These are phyloP conservation scores for Neofusicoccum parvum DNA, from an alignment of 2,329 filamentous ascomycete species.

Conservation along the genomic window DNA sequence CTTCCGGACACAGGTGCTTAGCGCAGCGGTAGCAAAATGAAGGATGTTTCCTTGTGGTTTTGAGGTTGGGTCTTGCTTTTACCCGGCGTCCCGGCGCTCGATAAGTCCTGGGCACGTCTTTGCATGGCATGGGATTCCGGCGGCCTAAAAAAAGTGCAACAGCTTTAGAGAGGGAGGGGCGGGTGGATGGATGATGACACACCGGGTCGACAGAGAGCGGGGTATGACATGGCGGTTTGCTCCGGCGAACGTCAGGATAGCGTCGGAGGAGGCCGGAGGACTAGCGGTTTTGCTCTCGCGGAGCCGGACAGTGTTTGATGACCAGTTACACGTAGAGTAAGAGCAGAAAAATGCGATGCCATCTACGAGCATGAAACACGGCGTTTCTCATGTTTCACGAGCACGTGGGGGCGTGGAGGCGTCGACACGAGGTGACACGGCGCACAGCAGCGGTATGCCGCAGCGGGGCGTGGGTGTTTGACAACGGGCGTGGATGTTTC, in stretches of 20 bases:
- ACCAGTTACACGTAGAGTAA: conserved; percentile 20
- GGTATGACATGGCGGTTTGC: background rate
- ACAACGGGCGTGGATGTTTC: background rate
- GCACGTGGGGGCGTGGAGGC: background rate
- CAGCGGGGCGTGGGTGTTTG: background rate
- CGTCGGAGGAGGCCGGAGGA: background rate
- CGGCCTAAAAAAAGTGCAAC: conserved; percentile 1
- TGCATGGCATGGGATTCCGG: conserved; percentile 13
- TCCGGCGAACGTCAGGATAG: background rate
- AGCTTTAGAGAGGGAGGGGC: background rate
- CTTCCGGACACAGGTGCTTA: conserved; percentile 96
- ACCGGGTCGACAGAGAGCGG: background rate
- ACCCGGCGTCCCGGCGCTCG: conserved; percentile 18
- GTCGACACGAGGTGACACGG: background rate
- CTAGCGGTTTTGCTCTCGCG: conserved; percentile 6
- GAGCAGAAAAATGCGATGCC: conserved; percentile 7
- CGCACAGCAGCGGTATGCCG: background rate
- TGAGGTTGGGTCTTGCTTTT: conserved; percentile 15
- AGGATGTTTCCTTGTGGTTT: background rate
- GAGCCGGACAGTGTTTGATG: conserved; percentile 11
- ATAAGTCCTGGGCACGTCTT: conserved; percentile 10
- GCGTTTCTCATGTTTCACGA: background rate
- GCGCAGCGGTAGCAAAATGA: conserved; percentile 54
- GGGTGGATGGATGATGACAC: background rate
- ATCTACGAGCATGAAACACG: conserved; percentile 8